phyloP scores from a whole-genome alignment of 2,329 filamentous ascomycete genomes.

The Monilinia fructicola region DNA sequence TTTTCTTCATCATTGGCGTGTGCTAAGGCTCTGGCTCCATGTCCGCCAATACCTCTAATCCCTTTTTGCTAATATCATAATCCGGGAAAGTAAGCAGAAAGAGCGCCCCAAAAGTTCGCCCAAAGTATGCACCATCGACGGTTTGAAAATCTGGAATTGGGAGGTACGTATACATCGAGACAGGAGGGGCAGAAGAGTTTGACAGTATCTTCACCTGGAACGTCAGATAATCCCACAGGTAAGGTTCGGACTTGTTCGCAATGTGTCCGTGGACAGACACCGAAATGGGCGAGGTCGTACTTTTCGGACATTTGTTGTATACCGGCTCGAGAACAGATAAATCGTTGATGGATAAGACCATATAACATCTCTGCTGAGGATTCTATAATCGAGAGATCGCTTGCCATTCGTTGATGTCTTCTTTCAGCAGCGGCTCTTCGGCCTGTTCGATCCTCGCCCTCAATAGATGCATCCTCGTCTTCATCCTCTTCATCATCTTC shows the following conservation, averaged over 20 bases:
- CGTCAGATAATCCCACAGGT: constrained; percentile 90
- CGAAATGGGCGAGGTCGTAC: constrained; percentile 95
- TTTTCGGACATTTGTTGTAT: constrained; percentile 99
- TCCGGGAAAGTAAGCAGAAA: constrained; percentile 99
- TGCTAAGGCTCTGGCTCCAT: constrained; percentile 40
- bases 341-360: constrained; percentile 95
- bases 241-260: constrained; percentile 89
- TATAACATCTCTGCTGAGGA: constrained; percentile 98
- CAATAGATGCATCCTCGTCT: constrained; percentile 66
- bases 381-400: constrained; percentile 92
- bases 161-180: constrained; percentile 94
- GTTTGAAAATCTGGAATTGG: constrained; percentile 95
- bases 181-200: constrained; percentile 98
- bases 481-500: constrained; percentile 69
- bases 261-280: constrained; percentile 88
- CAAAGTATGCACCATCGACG: constrained; percentile 97
- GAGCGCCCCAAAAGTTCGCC: constrained; percentile 91
- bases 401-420: constrained; percentile 80
- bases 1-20: constrained; percentile 46
- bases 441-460: constrained; percentile 57
- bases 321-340: constrained; percentile 92
- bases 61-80: constrained; percentile 78
- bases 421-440: constrained; percentile 58
- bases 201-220: constrained; percentile 93
- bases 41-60: constrained; percentile 55